A percentile compares a stretch with the other conserved stretches of the same genome.
These are phyloP conservation scores for Talaromyces sp. DNA, from an alignment of 2,329 filamentous ascomycete species.

Conservation along the genomic window DNA sequence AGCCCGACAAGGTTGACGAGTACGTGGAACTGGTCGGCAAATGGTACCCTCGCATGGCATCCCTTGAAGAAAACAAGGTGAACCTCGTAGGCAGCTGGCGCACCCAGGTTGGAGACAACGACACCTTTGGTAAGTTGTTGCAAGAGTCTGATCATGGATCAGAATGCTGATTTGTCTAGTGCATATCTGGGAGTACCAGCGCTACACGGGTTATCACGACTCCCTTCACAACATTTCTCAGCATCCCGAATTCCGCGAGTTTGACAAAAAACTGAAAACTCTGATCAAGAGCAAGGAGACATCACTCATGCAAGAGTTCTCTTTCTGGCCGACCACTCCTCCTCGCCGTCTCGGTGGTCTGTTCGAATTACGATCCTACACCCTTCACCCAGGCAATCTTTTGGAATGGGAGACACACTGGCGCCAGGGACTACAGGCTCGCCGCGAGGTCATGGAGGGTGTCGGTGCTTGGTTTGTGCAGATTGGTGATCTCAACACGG, in stretches of 20 bases:
- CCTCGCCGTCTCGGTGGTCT: constrained; percentile 86
- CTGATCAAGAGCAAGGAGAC: constrained; percentile 80
- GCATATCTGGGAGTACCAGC: constrained; percentile 99
- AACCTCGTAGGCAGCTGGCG: constrained; percentile 97
- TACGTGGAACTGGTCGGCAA: constrained; percentile 84
- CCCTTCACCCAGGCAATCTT: constrained; percentile 88
- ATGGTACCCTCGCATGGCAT: constrained; percentile 91
- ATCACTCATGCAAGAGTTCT: constrained; percentile 98
- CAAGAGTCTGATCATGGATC: neutral
- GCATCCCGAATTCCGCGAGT: constrained; percentile 78
- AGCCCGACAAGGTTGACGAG: constrained; percentile 92
- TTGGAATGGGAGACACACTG: constrained; percentile 99
- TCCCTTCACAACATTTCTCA: constrained; percentile 80
- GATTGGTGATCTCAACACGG: constrained; percentile 94
- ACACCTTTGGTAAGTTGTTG: constrained; percentile 76
- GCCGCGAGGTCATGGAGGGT: constrained; percentile 96
- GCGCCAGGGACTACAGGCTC: constrained; percentile 84
- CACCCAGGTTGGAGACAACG: constrained; percentile 94
- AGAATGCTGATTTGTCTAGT: constrained; percentile 53
- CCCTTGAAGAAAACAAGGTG: constrained; percentile 82
- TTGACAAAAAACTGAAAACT: constrained; percentile 79
- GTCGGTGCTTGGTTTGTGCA: constrained; percentile 98
- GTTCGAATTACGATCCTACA: constrained; percentile 96
- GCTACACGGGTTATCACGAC: constrained; percentile 91
- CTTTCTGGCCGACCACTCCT: constrained; percentile 95